Percentiles rank a stretch among this genome's conserved stretches.
Conservation (phyloP, 805 yeast genomes). For the Yarrowia sp. region DNA sequence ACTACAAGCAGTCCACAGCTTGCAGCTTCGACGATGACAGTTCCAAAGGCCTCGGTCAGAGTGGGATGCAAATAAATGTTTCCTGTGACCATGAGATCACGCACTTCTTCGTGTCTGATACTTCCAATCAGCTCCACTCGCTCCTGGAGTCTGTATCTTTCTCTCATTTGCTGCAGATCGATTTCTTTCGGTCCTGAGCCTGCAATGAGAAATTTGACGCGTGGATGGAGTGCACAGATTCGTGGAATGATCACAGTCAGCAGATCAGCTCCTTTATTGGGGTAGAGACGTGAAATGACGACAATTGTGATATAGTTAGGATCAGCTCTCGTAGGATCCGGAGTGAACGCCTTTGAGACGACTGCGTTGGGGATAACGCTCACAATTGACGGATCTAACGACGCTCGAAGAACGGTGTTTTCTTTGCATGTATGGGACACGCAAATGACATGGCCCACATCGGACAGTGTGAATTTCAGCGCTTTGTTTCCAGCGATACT, state of each 20-base stretch:
- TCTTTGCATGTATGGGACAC: conserved; percentile 97
- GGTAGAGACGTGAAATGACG: conserved; percentile 87
- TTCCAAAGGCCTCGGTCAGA: conserved; percentile 96
- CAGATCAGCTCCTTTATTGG: conserved; percentile 96
- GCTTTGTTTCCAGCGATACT: conserved; percentile 86
- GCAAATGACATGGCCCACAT: conserved; percentile 92
- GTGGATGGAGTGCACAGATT: conserved; percentile 67
- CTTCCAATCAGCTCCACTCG: conserved; percentile 86
- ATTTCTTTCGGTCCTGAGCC: conserved; percentile 97
- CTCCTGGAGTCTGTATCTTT: conserved; percentile 81
- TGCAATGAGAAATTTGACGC: conserved; percentile 83
- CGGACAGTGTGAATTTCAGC: conserved; percentile 80
- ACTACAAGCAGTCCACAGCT: conserved; percentile 93
- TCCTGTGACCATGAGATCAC: conserved; percentile 92
- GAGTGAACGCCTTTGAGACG: conserved; percentile 76
- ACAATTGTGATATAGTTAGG: conserved; percentile 73
- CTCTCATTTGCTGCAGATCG: conserved; percentile 95
- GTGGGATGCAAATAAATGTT: conserved; percentile 94
- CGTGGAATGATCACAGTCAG: conserved; percentile 83
- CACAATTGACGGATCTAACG: conserved; percentile 75
- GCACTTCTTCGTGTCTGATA: conserved; percentile 88
- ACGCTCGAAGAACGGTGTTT: conserved; percentile 87
- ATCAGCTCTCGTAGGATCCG: conserved; percentile 49
- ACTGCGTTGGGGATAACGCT: conserved; percentile 98
- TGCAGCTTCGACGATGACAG: conserved; percentile 96